Base-by-base conservation (phyloP, 106 monocot genomes). In the Posidonia australis region DNA sequence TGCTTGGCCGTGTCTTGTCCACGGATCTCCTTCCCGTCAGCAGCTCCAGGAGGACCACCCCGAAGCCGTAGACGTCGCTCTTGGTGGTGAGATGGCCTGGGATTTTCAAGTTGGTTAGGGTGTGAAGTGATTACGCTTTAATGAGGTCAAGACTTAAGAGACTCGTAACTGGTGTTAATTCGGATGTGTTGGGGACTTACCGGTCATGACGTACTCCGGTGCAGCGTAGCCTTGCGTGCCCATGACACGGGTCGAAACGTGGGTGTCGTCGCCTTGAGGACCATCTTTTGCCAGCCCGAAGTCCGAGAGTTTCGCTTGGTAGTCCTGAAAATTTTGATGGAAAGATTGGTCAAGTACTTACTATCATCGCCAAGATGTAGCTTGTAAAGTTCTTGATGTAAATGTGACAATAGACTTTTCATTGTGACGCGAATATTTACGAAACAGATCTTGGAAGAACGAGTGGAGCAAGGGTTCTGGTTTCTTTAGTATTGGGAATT, bases 1-100 rank as follows among this genome's bases (percentile, higher is more conserved):
- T 78, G 7, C 45, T 47, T 0, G 78, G 83, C 44, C 77, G 63
- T 19, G 48, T 54, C 20, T 74, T 77, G 66, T 91, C 90, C 12
- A 86, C 67, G 0, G 69, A 79, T 16, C 72, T 36, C 44, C 83
- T 67, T 0, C 90, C 90, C 0, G 83, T 75, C 17, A 91, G 53
- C 14, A 91, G 68, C 74, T 90, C 90, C 13, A 90, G 54, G 18
- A 90, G 59, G 13, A 90, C 82, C 1, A 90, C 90, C 10, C 90
- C 90, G 29, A 86, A 90, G 53, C 90, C 86, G 70, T 85, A 90
- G 6, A 90, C 90, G 46, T 90, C 90, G 42, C 90, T 86, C 72
- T 69, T 86, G 0, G 80, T 36, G 1, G 90, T 86, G 10, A 90
- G 83, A 67, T 90, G 90, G 13, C 89, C 48, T 49, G 13, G n/a